Conservation (phyloP, 2,329 filamentous ascomycete genomes). For the Davidsoniella eucalypti region DNA sequence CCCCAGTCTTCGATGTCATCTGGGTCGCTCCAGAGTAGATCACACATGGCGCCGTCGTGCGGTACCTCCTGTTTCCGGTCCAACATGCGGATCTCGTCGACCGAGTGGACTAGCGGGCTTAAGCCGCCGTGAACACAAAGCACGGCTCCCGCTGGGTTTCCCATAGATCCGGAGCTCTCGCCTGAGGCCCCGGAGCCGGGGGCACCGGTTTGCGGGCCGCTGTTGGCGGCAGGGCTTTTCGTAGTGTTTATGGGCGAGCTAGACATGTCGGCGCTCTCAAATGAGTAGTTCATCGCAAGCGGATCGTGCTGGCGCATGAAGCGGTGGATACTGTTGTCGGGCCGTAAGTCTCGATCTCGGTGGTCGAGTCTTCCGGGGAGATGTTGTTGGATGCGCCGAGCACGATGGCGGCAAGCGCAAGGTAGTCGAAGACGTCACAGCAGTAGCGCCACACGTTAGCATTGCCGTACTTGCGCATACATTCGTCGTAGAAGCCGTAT, state of each 20-base stretch:
- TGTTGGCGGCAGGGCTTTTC: slow-evolving; percentile 12
- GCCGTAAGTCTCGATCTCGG: slow-evolving; percentile 88
- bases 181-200: slow-evolving; percentile 67
- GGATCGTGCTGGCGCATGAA: background rate
- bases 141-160: slow-evolving; percentile 63
- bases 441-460: slow-evolving; percentile 96
- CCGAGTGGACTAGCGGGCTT: slow-evolving; percentile 75
- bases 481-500: slow-evolving; percentile 97
- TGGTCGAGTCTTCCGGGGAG: slow-evolving; percentile 46
- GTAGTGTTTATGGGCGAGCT: slow-evolving; percentile 3
- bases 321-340: slow-evolving; percentile 42
- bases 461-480: slow-evolving; percentile 85
- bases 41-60: slow-evolving; percentile 97
- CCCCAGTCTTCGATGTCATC: slow-evolving; percentile 98
- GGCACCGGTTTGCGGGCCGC: slow-evolving; percentile 37
- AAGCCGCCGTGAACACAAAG: slow-evolving; percentile 92
- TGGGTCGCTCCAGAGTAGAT: slow-evolving; percentile 92
- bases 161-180: slow-evolving; percentile 44
- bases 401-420: slow-evolving; percentile 76
- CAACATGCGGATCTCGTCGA: slow-evolving; percentile 88
- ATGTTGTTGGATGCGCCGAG: slow-evolving; percentile 65
- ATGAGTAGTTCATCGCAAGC: slow-evolving; percentile 37
- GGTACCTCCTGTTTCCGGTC: slow-evolving; percentile 97
- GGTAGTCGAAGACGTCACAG: slow-evolving; percentile 95
- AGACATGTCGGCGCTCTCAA: background rate